Evolutionary conservation across 202 grass and related monocot species (phyloP), one percentile per base, ranked within the genome.

Genomic region (Carex arenaria): DNA sequence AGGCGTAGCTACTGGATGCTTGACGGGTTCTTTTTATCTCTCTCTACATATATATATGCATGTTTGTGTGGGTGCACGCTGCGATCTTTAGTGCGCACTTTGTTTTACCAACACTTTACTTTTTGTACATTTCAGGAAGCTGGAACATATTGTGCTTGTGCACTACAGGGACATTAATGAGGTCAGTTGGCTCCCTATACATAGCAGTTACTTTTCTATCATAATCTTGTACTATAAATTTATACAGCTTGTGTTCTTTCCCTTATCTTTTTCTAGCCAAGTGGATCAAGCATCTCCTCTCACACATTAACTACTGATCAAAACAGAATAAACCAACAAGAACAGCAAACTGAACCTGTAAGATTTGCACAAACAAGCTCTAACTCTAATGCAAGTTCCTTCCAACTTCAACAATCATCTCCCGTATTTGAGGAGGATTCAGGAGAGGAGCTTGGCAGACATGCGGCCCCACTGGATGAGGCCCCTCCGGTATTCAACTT

Each of bases 1-100:
- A 97, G 93, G 72, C 88, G 93, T 85, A 91, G 89, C 76, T 97
- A 97, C 47, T 97, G 93, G 93, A 88, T 97, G 91, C 85, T 97
- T 88, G 90, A 97, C 47, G 91, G 87, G 93, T 97, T 53, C 9
- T 65, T 47, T 69, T 57, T 82, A 45, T 68, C 63, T 19, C 80
- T 19, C 23, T 19, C 43, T 49, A 49, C 45, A 49, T 49, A 49
- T 49, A 47, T 10, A 49, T 49, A 49, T 63, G 32, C 8, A 32
- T 32, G 55, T 59, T 17, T 5, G 1, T 59, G 14, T 7, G 63
- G 5, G 28, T 32, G 26, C 4, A 12, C 20, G 4, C 32, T 64
- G 69, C 13, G 3, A 42, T 52, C 60, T 49, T 63, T 59, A 51
- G 9, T 49, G 59, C 19, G 10, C 17, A 49, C 40, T 67, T 67